These are phyloP conservation scores for Aspergillus sclerotioniger DNA, from an alignment of 495 filamentous ascomycete genomes.

Conservation along the genomic window DNA sequence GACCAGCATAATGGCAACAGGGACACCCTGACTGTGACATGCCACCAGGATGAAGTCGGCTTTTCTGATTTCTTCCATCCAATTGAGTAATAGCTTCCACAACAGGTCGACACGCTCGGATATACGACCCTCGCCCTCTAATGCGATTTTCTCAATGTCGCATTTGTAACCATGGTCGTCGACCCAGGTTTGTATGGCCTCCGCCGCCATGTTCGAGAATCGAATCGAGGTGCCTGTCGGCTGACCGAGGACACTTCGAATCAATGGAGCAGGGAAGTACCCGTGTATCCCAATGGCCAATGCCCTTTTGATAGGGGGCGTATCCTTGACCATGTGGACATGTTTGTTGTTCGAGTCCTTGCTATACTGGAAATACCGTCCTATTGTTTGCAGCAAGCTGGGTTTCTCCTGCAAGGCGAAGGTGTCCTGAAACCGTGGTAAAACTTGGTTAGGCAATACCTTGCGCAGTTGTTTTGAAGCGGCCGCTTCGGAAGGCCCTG, in stretches of 20 bases:
- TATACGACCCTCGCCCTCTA: slow-evolving; percentile 98
- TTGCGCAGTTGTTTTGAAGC: slow-evolving; percentile 47
- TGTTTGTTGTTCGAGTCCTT: slow-evolving; percentile 64
- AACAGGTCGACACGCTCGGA: slow-evolving; percentile 83
- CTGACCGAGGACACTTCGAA: slow-evolving; percentile 86
- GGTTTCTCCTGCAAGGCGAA: slow-evolving; percentile 66
- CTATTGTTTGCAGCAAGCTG: slow-evolving; percentile 69
- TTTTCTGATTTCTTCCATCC: slow-evolving; percentile 83
- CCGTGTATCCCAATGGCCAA: slow-evolving; percentile 94
- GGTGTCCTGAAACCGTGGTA: slow-evolving; percentile 66
- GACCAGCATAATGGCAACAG: slow-evolving; percentile 89
- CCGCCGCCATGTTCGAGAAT: slow-evolving; percentile 85
- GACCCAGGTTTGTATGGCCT: slow-evolving; percentile 78
- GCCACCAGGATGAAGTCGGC: slow-evolving; percentile 89
- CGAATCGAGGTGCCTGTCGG: slow-evolving; percentile 92
- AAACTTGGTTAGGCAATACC: slow-evolving; percentile 59
- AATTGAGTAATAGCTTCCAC: slow-evolving; percentile 92
- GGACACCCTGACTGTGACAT: slow-evolving; percentile 93
- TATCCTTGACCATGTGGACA: slow-evolving; percentile 66
- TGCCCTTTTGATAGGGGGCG: slow-evolving; percentile 73
- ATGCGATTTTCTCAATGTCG: slow-evolving; percentile 83
- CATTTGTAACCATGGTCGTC: slow-evolving; percentile 62
- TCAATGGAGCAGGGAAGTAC: slow-evolving; percentile 80
- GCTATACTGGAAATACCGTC: slow-evolving; percentile 60
- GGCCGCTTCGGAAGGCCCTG: slow-evolving; percentile 36